These are phyloP conservation scores for Calocera cornea DNA, from an alignment of 768 basidiomycete species.

Conservation along the genomic window DNA sequence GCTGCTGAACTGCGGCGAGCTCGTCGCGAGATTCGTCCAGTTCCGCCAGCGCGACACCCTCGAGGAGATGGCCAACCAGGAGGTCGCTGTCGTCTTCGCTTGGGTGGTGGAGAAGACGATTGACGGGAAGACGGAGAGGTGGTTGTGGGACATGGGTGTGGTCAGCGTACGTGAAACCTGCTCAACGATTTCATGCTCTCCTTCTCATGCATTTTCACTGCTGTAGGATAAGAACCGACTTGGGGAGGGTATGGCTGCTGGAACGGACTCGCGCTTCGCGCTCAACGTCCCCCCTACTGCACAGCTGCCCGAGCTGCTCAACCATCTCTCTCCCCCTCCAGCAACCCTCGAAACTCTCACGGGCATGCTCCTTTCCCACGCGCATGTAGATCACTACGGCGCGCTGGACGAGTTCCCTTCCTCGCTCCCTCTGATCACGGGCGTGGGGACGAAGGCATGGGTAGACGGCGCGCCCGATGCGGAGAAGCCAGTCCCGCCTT, in stretches of 20 bases:
- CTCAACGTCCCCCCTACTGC: neutral
- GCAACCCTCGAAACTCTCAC: neutral
- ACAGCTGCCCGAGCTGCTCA: neutral
- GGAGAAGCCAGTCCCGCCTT: neutral
- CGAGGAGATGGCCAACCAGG: slow-evolving; percentile 9
- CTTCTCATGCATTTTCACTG: neutral
- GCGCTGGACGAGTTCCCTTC: neutral
- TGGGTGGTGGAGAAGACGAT: slow-evolving; percentile 15
- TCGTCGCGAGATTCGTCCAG: slow-evolving; percentile 4
- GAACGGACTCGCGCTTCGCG: neutral
- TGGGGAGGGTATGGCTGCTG: neutral
- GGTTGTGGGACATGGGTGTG: slow-evolving; percentile 17
- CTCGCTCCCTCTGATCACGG: neutral
- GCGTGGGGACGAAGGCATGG: neutral
- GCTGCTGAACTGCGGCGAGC: slow-evolving; percentile 11
- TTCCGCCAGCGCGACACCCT: slow-evolving; percentile 6
- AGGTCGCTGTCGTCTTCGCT: slow-evolving; percentile 9
- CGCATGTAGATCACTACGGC: neutral
- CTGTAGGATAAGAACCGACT: neutral
- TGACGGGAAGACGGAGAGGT: slow-evolving; percentile 5
- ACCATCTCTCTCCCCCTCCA: neutral
- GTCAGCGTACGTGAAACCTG: slow-evolving; percentile 8
- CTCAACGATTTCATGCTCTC: neutral
- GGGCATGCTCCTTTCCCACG: neutral
- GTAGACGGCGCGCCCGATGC: neutral